Base-by-base conservation (phyloP, 139 green algal genomes). In the Volvox reticuliferus region DNA sequence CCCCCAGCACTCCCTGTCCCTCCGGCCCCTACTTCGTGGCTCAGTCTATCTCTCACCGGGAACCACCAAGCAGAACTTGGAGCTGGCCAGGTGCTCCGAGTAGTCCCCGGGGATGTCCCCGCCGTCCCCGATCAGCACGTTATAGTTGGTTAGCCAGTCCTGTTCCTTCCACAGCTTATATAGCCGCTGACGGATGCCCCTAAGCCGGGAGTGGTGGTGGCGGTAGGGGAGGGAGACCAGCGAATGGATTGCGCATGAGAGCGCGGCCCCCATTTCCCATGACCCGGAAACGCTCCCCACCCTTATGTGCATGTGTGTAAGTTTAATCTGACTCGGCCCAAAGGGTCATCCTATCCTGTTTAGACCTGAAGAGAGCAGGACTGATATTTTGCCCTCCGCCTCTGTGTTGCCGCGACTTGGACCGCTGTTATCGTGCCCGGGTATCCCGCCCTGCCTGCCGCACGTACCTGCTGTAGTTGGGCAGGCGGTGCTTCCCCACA, bases 21-120 rank as follows among this genome's bases (percentile, higher is more conserved):
- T 79, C 71, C 71, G 26, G n/a, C n/a, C 71, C 22, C 14, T 20
- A 1, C 71, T 35, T 30, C 75, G 32, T 2, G 16, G 32, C 75
- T 20, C 75, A 26, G 5, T 35, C 17, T 2, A 6, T 35, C 75
- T 35, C 30, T 61, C 30, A 33, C 91, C 92, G 17, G 92, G 92
- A 21, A 89, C 85, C 69, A 94, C 92, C 6, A 94, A 18, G 36
- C 92, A 94, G 86, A 94, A 94, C 62, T 89, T 91, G 24, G 85
- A 86, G 28, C 36, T 75, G 2, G 89, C 78, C 21, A 94, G 61
- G n/a, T 88, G 86, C 84, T 93, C 79, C 24, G 85, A 88, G 73
- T 94, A 94, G 30, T 21, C 26, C 2, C 86, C 88, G 3, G 88
- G 88, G 0, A 94, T 32, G 50, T 92, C 88, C 12, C 55, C 18